Evolutionary conservation across 2,329 filamentous ascomycete genomes (phyloP), one percentile per base, ranked within the genome.

Genomic region (Colletotrichum sp.): DNA sequence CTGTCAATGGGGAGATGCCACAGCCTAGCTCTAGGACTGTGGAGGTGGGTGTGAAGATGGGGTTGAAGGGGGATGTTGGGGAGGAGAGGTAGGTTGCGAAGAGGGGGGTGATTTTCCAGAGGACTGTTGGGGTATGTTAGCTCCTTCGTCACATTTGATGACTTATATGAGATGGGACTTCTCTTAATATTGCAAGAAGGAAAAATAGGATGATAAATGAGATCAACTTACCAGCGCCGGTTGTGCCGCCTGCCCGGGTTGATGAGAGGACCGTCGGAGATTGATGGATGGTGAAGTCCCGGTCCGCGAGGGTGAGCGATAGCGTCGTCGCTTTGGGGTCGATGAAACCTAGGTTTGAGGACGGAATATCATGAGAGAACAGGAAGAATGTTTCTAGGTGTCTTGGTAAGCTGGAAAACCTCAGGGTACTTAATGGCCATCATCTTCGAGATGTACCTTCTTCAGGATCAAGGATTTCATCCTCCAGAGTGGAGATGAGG

Each of bases 21-120:
- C 95, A 96, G 59, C 97, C 97, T 8, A 99, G 91, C 82, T 99
- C 97, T 71, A 98, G 88, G 24, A 96, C 88, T 8, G 87, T 87
- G 7, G 94, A 92, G 3, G 86, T 79, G 1, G 87, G 76, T 28
- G 87, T 84, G 9, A 96, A 87, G 67, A 93, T 80, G 62, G 85
- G 86, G 72, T 85, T 80, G 64, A 98, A 88, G 1, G 92, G 83
- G 82, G 95, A 96, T 34, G 84, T 81, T 3, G 89, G 84, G 5
- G 89, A 89, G 39, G 92, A 88, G 62, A 99, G 89, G 95, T 95
- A 99, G 78, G 92, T 88, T 26, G 96, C 95, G 81, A 99, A 93
- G 60, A 92, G 88, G 10, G 96, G 95, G 0, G 95, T 96, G 79
- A 98, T 94, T 84, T 95, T 96, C 97, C 97, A 99, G 10, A 99